Base-by-base conservation (phyloP, 1,284 basidiomycete genomes). In the Cystobasidium sp. region DNA sequence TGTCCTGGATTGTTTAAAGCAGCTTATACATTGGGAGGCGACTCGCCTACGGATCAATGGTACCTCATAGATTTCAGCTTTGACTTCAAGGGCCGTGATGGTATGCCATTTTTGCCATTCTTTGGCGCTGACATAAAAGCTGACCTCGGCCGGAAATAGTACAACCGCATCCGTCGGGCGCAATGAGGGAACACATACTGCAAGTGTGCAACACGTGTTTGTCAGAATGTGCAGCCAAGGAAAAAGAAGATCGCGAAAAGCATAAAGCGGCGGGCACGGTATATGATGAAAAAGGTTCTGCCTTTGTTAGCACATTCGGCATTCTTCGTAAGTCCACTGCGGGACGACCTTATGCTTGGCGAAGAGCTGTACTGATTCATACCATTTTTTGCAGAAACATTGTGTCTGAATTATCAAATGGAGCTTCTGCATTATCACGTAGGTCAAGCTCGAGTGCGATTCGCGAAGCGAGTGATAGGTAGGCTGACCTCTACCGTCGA, bases 371-470 rank as follows among this genome's bases (percentile, higher is more conserved):
- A 22, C 52, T 59, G 10, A 59, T 24, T 6, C 7, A 14, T n/a
- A n/a, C 53, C 22, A 14, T 58, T 55, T 46, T 53, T 24, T 44
- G 5, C 78, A 93, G 91, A 93, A 81, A 90, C 91, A 85, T 91
- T 93, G 87, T 90, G 91, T 1, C 82, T 93, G 71, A 90, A 91
- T 1, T 93, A 93, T 81, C 91, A 92, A 79, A 85, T 93, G 10
- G 92, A 91, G 81, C 90, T 92, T 76, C 81, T 93, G 56, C 89
- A 88, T 85, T 90, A 88, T 79, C 91, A 92, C 83, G 90, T 89
- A 77, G 41, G 83, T 75, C 52, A 39, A 20, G 77, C 56, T n/a
- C 56, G 18, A 52, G 24, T 14, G 16, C 31, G 66, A 62, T 31
- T 52, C 8, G 77, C 91, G 89, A 59, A 44, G 18, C n/a, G n/a